A percentile compares a stretch with the other conserved stretches of the same genome.
These are phyloP conservation scores for Cercospora citrullina DNA, from an alignment of 2,329 filamentous ascomycete species.

Conservation along the genomic window DNA sequence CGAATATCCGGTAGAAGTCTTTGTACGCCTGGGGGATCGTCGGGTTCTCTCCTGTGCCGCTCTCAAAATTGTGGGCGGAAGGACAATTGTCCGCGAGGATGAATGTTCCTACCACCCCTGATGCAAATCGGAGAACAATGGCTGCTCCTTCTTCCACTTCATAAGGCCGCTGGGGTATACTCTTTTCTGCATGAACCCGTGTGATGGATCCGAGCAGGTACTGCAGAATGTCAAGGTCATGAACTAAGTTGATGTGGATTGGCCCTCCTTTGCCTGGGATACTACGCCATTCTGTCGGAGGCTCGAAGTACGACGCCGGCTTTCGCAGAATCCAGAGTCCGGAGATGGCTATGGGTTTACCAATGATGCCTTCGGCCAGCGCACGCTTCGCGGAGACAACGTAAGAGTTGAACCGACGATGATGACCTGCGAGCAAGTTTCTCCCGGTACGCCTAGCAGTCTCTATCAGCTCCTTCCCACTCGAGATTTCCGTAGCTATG, in stretches of 20 bases:
- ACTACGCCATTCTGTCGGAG: constrained; percentile 52
- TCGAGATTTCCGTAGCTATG: constrained; percentile 47
- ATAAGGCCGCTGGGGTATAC: constrained; percentile 47
- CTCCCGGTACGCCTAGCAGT: constrained; percentile 26
- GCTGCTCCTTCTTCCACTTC: constrained; percentile 59
- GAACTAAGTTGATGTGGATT: constrained; percentile 60
- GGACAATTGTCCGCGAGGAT: constrained; percentile 55
- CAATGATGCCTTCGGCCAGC: constrained; percentile 46
- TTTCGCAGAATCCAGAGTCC: constrained; percentile 59
- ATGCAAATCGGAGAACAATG: constrained; percentile 54
- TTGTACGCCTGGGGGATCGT: constrained; percentile 47
- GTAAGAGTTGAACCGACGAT: constrained; percentile 61
- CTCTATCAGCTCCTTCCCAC: constrained; percentile 39
- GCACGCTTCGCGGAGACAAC: constrained; percentile 52
- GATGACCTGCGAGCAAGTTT: constrained; percentile 58
- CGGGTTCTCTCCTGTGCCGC: constrained; percentile 61
- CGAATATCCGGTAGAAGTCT: constrained; percentile 59
- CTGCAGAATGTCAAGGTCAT: constrained; percentile 61
- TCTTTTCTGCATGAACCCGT: constrained; percentile 54
- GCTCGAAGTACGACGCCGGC: constrained; percentile 53
- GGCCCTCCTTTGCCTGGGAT: constrained; percentile 48
- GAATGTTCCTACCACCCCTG: constrained; percentile 59
- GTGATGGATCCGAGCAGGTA: constrained; percentile 57
- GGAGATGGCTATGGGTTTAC: constrained; percentile 53
- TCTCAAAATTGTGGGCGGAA: constrained; percentile 57